Conservation (phyloP, 306 rosid species). For the Cercis canadensis region DNA sequence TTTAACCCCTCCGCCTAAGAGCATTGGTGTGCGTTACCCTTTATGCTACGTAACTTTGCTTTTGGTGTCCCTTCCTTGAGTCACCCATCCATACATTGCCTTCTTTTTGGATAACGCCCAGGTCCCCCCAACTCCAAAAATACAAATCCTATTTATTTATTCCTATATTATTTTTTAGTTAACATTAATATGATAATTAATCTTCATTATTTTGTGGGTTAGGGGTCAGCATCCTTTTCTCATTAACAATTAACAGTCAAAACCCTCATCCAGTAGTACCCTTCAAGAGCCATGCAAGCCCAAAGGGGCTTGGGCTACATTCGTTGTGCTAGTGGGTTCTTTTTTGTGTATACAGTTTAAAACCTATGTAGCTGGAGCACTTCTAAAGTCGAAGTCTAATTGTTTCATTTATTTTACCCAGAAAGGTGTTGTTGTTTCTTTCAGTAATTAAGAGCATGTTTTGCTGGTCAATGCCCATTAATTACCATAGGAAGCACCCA, state of each 20-base stretch:
- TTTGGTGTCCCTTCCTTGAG: conserved; percentile 54
- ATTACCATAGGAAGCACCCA: conserved; percentile 23
- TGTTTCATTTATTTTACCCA: background rate
- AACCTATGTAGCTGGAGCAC: background rate
- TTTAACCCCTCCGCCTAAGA: conserved; percentile 40
- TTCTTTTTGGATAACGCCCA: conserved; percentile 44
- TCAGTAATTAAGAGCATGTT: background rate
- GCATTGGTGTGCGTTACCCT: conserved; percentile 72
- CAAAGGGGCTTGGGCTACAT: conserved; percentile 39
- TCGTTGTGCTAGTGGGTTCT: background rate
- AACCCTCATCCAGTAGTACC: conserved; percentile 17
- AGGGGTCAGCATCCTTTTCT: background rate
- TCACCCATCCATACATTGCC: conserved; percentile 52
- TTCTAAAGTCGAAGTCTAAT: background rate
- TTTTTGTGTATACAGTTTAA: background rate
- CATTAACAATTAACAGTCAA: conserved; percentile 37
- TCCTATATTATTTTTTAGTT: no score
- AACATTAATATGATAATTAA: no score
- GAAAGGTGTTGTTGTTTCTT: background rate
- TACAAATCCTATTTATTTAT: background rate
- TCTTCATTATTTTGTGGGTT: background rate
- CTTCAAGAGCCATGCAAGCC: conserved; percentile 33
- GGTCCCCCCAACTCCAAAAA: conserved; percentile 37
- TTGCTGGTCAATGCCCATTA: conserved; percentile 32
- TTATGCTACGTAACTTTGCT: conserved; percentile 57